These are phyloP conservation scores for Trebouxia sp. DNA, from an alignment of 139 green algal genomes.

Conservation along the genomic window DNA sequence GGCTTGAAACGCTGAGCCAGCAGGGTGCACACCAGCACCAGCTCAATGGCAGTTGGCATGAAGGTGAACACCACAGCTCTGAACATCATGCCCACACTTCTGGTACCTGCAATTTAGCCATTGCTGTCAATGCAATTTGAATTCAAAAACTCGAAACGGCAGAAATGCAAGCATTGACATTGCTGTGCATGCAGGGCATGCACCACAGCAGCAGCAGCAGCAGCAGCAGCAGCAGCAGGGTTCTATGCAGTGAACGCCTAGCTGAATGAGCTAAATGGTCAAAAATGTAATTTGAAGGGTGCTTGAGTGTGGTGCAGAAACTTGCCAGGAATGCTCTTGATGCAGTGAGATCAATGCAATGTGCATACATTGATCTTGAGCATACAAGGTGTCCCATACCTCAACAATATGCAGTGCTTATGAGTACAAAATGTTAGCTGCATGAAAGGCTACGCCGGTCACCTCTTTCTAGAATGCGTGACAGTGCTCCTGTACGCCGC, in stretches of 20 bases:
- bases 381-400: no score
- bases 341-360: background rate
- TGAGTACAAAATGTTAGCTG: background rate
- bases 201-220: no score
- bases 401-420: no score
- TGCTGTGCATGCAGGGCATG: background rate
- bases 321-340: background rate
- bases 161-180: background rate
- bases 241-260: background rate
- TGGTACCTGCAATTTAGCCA: slow-evolving; percentile 63
- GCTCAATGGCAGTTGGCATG: slow-evolving; percentile 88
- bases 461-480: slow-evolving; percentile 88
- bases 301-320: no score
- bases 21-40: slow-evolving; percentile 78
- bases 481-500: slow-evolving; percentile 82
- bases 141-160: background rate
- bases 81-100: slow-evolving; percentile 93
- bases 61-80: slow-evolving; percentile 93
- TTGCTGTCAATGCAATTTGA: background rate
- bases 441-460: background rate
- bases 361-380: background rate
- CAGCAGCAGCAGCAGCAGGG: background rate
- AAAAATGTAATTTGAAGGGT: no score
- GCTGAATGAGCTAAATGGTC: background rate
- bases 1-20: slow-evolving; percentile 68